A percentile compares a stretch with the other conserved stretches of the same genome.
Conservation (phyloP, 768 basidiomycete genomes). For the Suillus spraguei region DNA sequence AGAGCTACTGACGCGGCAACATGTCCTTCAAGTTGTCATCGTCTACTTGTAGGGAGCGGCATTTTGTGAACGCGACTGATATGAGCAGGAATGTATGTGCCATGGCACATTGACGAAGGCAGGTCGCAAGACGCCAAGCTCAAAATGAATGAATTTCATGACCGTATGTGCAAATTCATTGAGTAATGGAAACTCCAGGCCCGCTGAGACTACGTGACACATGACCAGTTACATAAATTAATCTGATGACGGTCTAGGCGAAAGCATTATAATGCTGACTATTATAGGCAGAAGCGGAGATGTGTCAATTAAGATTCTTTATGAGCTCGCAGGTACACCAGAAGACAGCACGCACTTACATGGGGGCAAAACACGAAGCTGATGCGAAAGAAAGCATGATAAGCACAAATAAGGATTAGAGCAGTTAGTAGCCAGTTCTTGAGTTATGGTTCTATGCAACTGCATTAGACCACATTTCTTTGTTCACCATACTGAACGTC, state of each 20-base stretch:
- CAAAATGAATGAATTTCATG: not conserved
- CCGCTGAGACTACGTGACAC: not conserved
- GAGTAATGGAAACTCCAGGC: not conserved
- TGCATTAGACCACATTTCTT: not conserved
- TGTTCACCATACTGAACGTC: conserved; percentile 32
- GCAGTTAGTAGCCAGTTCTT: conserved; percentile 1
- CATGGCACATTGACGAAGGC: not conserved
- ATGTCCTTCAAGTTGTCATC: too few relatives aligned
- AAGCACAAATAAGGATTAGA: conserved; percentile 5
- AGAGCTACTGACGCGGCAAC: not conserved
- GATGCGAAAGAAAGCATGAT: conserved; percentile 3
- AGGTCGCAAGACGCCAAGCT: not conserved
- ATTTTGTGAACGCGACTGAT: not conserved
- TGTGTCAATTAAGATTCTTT: not conserved
- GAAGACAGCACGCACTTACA: not conserved
- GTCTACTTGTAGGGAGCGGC: not conserved
- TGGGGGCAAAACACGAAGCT: not conserved
- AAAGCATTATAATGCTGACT: conserved; percentile 1
- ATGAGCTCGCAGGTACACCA: not conserved
- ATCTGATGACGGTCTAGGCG: not conserved
- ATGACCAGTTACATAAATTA: not conserved
- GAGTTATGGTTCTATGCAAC: not conserved
- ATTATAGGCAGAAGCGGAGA: not conserved
- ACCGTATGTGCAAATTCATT: not conserved
- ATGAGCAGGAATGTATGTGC: not conserved